phyloP scores from a whole-genome alignment of 1,139 yeast species.

The Taphrina populina region DNA sequence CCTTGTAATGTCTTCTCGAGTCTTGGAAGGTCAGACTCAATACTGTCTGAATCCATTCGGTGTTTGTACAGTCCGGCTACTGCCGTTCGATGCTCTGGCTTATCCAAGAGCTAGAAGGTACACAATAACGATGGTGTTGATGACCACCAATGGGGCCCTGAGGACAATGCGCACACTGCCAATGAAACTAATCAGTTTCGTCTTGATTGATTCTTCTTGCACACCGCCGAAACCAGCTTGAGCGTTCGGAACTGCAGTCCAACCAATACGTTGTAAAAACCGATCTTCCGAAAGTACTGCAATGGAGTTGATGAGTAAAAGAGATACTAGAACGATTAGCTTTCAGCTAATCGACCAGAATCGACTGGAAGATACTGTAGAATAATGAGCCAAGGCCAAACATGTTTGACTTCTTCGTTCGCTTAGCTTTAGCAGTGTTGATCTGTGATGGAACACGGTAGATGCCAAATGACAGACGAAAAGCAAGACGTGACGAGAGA shows the following conservation, averaged over 20 bases:
- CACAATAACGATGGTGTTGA: constrained; percentile 64
- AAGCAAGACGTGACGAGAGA: neutral
- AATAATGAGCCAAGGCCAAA: constrained; percentile 71
- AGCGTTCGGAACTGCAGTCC: constrained; percentile 11
- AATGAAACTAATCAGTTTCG: constrained; percentile 28
- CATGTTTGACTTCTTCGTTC: constrained; percentile 45
- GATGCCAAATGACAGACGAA: neutral
- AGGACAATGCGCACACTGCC: constrained; percentile 26
- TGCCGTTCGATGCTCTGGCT: neutral
- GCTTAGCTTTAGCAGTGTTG: no score
- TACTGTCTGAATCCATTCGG: no score
- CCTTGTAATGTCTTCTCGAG: no score
- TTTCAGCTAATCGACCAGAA: neutral
- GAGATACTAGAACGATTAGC: constrained; percentile 41
- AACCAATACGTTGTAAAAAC: constrained; percentile 59
- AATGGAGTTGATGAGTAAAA: constrained; percentile 68
- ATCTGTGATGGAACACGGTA: neutral
- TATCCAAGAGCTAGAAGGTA: constrained; percentile 74
- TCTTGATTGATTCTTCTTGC: constrained; percentile 26
- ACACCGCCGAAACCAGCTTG: constrained; percentile 24
- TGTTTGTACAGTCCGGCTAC: no score
- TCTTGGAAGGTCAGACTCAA: no score
- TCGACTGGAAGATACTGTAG: constrained; percentile 52
- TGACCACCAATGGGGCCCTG: constrained; percentile 62
- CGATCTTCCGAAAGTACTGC: constrained; percentile 83